These are phyloP conservation scores for Powellomyces hirtus DNA, from an alignment of 192 early-diverging fungal species.

Conservation along the genomic window DNA sequence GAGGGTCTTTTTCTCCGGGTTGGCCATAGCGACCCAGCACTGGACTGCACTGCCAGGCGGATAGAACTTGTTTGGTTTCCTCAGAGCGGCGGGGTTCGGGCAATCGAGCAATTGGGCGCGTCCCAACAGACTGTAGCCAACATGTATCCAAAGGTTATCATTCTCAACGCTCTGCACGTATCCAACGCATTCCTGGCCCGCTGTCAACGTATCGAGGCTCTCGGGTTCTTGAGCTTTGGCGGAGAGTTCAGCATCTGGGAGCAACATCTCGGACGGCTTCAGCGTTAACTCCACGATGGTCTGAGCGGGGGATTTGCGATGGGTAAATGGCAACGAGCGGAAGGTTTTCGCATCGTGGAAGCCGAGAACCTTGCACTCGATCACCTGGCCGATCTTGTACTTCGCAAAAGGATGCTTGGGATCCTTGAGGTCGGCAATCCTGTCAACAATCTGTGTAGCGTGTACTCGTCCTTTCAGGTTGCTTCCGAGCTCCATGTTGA, in stretches of 20 bases:
- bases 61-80: conserved; percentile 32
- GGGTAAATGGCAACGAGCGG: conserved; percentile 65
- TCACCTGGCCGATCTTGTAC: conserved; percentile 37
- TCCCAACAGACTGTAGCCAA: conserved; percentile 37
- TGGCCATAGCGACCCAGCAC: conserved; percentile 27
- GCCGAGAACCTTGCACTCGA: conserved; percentile 69
- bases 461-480: conserved; percentile 76
- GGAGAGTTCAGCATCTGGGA: conserved; percentile 8
- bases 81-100: conserved; percentile 31
- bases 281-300: conserved; percentile 63
- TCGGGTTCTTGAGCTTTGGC: neutral
- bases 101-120: conserved; percentile 31
- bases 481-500: conserved; percentile 63
- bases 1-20: conserved; percentile 25
- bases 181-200: conserved; percentile 36
- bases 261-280: conserved; percentile 47
- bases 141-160: conserved; percentile 39
- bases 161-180: conserved; percentile 38
- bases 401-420: conserved; percentile 38
- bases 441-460: conserved; percentile 64
- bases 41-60: conserved; percentile 28
- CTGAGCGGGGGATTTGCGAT: conserved; percentile 43
- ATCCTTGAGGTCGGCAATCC: conserved; percentile 30
- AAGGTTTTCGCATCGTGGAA: conserved; percentile 58
- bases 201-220: conserved; percentile 26